phyloP scores from a whole-genome alignment of 1,284 basidiomycete species.

The Marasmius sp. region DNA sequence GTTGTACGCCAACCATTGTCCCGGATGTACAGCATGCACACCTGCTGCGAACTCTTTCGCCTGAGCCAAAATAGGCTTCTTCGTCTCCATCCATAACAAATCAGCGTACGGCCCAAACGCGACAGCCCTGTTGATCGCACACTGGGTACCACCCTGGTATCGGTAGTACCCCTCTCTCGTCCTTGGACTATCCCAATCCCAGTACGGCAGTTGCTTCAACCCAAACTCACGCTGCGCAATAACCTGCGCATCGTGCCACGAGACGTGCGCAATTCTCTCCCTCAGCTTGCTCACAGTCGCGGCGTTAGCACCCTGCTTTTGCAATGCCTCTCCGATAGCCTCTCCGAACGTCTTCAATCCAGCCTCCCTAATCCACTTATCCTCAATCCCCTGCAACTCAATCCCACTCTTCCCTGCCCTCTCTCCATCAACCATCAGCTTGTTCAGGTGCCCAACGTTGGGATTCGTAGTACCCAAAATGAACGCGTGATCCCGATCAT shows the following conservation, averaged over 20 bases:
- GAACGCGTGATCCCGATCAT: conserved; percentile 95
- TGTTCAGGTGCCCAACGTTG: conserved; percentile 65
- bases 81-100: conserved; percentile 97
- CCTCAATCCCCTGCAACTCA: conserved; percentile 84
- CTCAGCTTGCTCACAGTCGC: conserved; percentile 57
- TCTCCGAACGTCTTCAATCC: conserved; percentile 80
- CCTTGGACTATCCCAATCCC: conserved; percentile 93
- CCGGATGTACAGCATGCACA: conserved; percentile 78
- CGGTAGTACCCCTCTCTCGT: conserved; percentile 97
- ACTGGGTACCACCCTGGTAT: conserved; percentile 95
- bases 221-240: conserved; percentile 85
- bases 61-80: conserved; percentile 92
- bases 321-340: conserved; percentile 73
- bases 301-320: conserved; percentile 56
- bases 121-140: conserved; percentile 89
- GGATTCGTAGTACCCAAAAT: conserved; percentile 92
- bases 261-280: conserved; percentile 61
- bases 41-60: conserved; percentile 92
- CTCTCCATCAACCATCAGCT: conserved; percentile 86
- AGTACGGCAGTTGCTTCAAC: conserved; percentile 72
- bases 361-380: conserved; percentile 81
- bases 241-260: conserved; percentile 68
- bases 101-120: conserved; percentile 95
- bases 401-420: conserved; percentile 76
- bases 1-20: conserved; percentile 95